These are phyloP conservation scores for Fusarium foetens DNA, from an alignment of 2,329 filamentous ascomycete genomes.

Conservation along the genomic window DNA sequence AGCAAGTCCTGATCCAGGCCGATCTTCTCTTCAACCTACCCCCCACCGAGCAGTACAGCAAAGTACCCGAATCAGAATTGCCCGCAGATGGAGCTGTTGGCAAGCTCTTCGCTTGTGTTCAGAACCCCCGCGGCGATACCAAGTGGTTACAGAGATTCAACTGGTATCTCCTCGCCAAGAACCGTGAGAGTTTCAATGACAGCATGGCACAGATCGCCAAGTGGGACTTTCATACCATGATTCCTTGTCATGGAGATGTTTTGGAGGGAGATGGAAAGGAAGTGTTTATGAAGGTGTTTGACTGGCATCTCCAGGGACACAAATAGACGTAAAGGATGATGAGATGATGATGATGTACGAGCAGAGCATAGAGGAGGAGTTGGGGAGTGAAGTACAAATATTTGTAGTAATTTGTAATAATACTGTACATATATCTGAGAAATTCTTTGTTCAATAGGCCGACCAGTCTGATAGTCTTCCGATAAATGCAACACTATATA, in stretches of 20 bases:
- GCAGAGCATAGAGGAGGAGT: constrained; percentile 10
- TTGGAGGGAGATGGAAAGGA: constrained; percentile 79
- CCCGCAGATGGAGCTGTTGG: constrained; percentile 52
- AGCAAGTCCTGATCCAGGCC: constrained; percentile 83
- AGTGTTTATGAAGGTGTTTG: constrained; percentile 80
- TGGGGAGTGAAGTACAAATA: neutral
- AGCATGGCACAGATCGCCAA: constrained; percentile 74
- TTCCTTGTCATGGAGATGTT: constrained; percentile 94
- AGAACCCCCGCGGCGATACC: constrained; percentile 72
- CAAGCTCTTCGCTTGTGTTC: constrained; percentile 61
- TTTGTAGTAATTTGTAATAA: constrained; percentile 28
- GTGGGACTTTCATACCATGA: constrained; percentile 88
- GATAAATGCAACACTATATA: neutral
- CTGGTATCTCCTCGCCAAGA: constrained; percentile 77
- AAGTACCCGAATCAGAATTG: constrained; percentile 56
- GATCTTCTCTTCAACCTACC: constrained; percentile 95
- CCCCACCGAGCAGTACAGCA: constrained; percentile 86
- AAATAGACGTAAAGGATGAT: constrained; percentile 17
- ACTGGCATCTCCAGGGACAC: constrained; percentile 76
- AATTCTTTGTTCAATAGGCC: neutral
- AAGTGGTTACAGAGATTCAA: constrained; percentile 81
- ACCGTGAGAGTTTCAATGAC: constrained; percentile 75
- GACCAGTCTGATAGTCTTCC: neutral
- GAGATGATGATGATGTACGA: neutral
- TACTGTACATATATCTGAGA: neutral